These are phyloP conservation scores for Delonix regia DNA, from an alignment of 306 rosid genomes.

Conservation along the genomic window DNA sequence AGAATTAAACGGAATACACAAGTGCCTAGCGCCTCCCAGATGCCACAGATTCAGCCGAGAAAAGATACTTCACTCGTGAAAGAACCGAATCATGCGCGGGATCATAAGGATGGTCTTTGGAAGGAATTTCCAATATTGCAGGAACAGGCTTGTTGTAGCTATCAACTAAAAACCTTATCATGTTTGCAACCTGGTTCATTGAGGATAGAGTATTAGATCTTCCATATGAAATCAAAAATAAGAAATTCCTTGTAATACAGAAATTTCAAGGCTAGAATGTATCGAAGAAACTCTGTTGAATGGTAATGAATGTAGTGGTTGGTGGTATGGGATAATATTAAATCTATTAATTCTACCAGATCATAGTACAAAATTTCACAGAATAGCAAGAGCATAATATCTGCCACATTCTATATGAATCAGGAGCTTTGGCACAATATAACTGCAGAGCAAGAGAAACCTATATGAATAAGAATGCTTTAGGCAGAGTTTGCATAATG, in stretches of 20 bases:
- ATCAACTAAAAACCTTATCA: conserved; percentile 77
- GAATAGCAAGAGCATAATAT: not conserved
- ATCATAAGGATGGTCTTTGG: conserved; percentile 84
- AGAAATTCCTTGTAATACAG: not conserved
- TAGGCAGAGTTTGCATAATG: not conserved
- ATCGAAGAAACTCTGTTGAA: not conserved
- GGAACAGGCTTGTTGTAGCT: conserved; percentile 81
- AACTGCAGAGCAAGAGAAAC: not conserved
- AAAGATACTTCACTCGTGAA: conserved; percentile 77
- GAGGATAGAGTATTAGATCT: not conserved
- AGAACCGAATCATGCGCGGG: conserved; percentile 82
- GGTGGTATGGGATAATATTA: not conserved
- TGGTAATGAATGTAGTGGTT: not conserved
- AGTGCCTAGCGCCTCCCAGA: conserved; percentile 57
- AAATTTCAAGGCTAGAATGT: conserved; percentile 1
- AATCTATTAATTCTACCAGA: not conserved
- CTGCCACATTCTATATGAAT: not conserved
- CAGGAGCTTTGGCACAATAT: not conserved
- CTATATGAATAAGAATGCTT: not conserved
- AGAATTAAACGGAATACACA: conserved; percentile 8
- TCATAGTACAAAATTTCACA: not conserved
- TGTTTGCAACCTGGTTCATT: conserved; percentile 68
- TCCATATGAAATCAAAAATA: not conserved
- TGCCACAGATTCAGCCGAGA: conserved; percentile 79
- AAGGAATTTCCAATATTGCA: conserved; percentile 79